These are phyloP conservation scores for Picea abies DNA, from an alignment of 83 land plant species.

Conservation along the genomic window DNA sequence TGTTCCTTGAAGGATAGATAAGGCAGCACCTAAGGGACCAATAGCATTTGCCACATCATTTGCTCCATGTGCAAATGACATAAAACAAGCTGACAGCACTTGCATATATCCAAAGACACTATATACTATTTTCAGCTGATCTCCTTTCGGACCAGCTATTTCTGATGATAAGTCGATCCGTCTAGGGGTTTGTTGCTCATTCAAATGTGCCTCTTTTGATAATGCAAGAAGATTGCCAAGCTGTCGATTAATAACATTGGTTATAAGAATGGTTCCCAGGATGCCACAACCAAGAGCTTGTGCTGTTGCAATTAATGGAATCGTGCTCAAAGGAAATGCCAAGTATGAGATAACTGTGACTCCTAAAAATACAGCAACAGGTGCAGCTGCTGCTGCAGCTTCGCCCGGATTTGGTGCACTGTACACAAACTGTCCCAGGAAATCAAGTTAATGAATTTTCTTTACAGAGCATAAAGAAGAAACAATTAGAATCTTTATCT, in stretches of 20 bases:
- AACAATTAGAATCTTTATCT: neutral
- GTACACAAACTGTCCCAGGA: conserved; percentile 77
- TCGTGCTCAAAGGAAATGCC: conserved; percentile 74
- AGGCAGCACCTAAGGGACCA: conserved; percentile 93
- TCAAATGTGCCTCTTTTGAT: conserved; percentile 25
- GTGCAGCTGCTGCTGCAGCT: conserved; percentile 96
- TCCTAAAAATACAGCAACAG: conserved; percentile 87
- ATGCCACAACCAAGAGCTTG: conserved; percentile 73
- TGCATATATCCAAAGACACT: conserved; percentile 97
- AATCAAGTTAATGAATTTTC: neutral
- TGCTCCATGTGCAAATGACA: conserved; percentile 99
- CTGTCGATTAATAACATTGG: conserved; percentile 61
- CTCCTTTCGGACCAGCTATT: conserved; percentile 91
- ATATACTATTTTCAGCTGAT: conserved; percentile 87
- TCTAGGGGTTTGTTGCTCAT: neutral
- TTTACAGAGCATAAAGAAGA: neutral
- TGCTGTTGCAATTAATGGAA: conserved; percentile 30
- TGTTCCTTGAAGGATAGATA: conserved; percentile 84
- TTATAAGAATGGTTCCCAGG: conserved; percentile 66
- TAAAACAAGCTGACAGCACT: conserved; percentile 96
- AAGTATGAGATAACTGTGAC: conserved; percentile 79
- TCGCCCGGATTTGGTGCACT: conserved; percentile 97
- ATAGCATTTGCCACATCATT: conserved; percentile 99
- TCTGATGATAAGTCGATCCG: conserved; percentile 47
- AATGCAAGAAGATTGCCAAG: conserved; percentile 74